phyloP scores from a whole-genome alignment of 1,284 basidiomycete species.

The Rhodotorula sp. region DNA sequence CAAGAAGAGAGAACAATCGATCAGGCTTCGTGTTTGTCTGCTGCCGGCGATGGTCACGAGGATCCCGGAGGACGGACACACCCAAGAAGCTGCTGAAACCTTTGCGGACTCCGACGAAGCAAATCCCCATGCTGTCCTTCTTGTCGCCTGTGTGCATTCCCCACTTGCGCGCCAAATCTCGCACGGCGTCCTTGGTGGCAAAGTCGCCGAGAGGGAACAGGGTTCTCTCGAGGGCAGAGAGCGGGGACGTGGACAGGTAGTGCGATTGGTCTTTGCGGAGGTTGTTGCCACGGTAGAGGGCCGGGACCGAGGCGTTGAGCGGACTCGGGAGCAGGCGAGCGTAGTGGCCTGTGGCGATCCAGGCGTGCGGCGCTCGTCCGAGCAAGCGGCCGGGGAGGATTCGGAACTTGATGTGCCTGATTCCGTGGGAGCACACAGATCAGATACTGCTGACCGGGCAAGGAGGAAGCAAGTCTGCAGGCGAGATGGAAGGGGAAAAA shows the following conservation, averaged over 20 bases:
- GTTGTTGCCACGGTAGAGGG: conserved; percentile 67
- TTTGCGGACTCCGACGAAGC: conserved; percentile 82
- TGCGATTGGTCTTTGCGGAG: conserved; percentile 85
- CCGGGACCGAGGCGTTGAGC: conserved; percentile 53
- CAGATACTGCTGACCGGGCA: neutral
- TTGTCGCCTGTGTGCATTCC: conserved; percentile 72
- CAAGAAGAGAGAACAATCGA: neutral
- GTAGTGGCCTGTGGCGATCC: conserved; percentile 69
- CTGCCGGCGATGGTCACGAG: neutral
- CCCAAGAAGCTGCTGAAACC: conserved; percentile 74
- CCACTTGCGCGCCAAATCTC: conserved; percentile 68
- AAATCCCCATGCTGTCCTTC: conserved; percentile 93
- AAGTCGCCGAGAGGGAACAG: conserved; percentile 74
- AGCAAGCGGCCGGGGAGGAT: conserved; percentile 69
- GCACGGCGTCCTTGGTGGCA: conserved; percentile 65
- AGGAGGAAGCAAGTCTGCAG: neutral
- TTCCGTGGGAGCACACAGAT: neutral
- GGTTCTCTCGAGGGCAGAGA: conserved; percentile 62
- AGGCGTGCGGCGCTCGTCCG: conserved; percentile 15
- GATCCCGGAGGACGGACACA: conserved; percentile 49
- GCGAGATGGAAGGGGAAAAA: neutral
- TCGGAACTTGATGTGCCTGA: conserved; percentile 83
- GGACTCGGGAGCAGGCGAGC: conserved; percentile 55
- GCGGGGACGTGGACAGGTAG: conserved; percentile 77
- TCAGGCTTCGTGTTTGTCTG: neutral